A percentile compares a stretch with the other conserved stretches of the same genome.
These are phyloP conservation scores for Apiospora hydei DNA, from an alignment of 2,329 filamentous ascomycete genomes.

Conservation along the genomic window DNA sequence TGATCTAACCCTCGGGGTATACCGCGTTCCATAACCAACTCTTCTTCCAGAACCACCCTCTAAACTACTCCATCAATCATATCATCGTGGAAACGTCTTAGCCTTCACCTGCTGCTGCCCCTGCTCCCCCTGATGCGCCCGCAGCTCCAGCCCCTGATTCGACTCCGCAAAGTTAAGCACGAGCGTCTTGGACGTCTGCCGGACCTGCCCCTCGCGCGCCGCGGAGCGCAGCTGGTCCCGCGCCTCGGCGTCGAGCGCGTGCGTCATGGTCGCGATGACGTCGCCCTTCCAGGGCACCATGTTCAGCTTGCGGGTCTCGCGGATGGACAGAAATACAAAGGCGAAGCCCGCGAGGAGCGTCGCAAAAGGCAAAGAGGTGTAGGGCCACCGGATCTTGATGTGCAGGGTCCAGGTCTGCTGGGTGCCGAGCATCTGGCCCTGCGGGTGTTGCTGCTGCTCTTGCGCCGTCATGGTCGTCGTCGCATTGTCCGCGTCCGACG, in stretches of 20 bases:
- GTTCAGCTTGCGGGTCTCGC: slow-evolving; percentile 30
- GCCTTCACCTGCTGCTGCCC: background rate
- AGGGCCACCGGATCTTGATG: slow-evolving; percentile 15
- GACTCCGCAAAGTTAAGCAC: slow-evolving; percentile 30
- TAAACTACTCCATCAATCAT: too few relatives aligned
- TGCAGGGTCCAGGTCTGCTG: slow-evolving; percentile 11
- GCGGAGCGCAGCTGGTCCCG: slow-evolving; percentile 32
- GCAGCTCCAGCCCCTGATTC: slow-evolving; percentile 32
- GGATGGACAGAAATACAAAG: slow-evolving; percentile 1
- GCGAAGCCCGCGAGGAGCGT: background rate
- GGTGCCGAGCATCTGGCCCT: background rate
- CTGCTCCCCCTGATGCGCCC: slow-evolving; percentile 5
- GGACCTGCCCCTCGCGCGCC: slow-evolving; percentile 30
- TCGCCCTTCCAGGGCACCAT: slow-evolving; percentile 34
- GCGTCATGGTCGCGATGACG: slow-evolving; percentile 33
- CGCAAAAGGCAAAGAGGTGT: background rate
- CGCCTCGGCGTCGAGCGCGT: slow-evolving; percentile 33
- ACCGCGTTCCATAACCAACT: too few relatives aligned
- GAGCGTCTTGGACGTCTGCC: slow-evolving; percentile 29
- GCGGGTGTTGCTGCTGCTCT: background rate
- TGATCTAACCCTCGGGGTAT: too few relatives aligned
- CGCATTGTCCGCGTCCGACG: background rate
- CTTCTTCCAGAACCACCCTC: too few relatives aligned
- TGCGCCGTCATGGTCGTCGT: background rate
- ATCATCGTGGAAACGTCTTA: too few relatives aligned